Base-by-base conservation (phyloP, 108 stramenopile species). In the Pseudonitzschia multiseries region DNA sequence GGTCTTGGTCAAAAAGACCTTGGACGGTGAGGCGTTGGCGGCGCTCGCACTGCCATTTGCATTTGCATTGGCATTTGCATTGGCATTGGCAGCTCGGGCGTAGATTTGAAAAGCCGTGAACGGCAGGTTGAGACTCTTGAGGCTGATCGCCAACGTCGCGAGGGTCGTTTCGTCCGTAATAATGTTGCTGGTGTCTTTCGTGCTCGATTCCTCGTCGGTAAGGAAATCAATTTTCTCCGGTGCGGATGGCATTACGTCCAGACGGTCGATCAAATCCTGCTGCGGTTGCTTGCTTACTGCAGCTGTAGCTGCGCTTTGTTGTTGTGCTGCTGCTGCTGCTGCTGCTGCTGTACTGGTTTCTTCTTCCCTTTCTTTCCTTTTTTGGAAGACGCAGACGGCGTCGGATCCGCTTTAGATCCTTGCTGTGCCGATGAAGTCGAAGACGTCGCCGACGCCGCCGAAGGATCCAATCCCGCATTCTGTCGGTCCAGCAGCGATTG, bases 91-190 rank as follows among this genome's bases (percentile, higher is more conserved):
- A 33, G 79, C 83, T 75, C 79, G 79, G n/a, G 72, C 46, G 63
- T 84, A 84, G 42, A 87, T 36, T 60, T 84, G 80, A 66, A 71
- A 84, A 28, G 76, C 69, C 8, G 83, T 87, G 50, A 79, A 32
- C 13, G 54, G 73, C 1, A 82, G 65, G 52, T 75, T 65, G n/a
- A 84, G 69, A 21, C 46, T 62, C 27, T 74, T 51, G 36, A 86
- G 48, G 22, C 81, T 78, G 18, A 84, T 74, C 9, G 70, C 67
- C 42, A 87, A 22, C 51, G 86, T 87, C 27, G 65, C 81, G 18
- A 87, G 71, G 5, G 81, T 80, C 5, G 81, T 84, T 62, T 80
- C 66, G 46, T 67, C 66, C 46, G 66, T 67, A 12, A 67, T 29
- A 27, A 29, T 50, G 9, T 67, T 28, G 24, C 28, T 41, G 26